Evolutionary conservation across 2,329 filamentous ascomycete species (phyloP), one percentile per base, ranked within the genome.

Genomic region (Colletotrichum lindemuthianum): DNA sequence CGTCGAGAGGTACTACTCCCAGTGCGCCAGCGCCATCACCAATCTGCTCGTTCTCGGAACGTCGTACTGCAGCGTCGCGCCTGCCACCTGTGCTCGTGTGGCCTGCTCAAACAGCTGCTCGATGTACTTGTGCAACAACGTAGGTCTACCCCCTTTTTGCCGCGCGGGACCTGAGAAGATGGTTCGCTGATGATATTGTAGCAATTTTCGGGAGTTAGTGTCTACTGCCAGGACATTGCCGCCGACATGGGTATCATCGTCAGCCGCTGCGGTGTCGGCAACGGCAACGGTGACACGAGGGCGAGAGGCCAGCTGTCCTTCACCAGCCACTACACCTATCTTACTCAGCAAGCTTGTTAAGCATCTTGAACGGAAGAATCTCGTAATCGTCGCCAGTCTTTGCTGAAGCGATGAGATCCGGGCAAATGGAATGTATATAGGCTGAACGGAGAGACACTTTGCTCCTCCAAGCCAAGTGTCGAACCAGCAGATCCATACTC

Each of bases 121-220:
- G 2, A 66, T 66, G n/a, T 66, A 39, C 40, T 43, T 66, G 2
- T 66, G 63, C 48, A 66, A 66, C 52, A 66, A 45, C 16, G 58
- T 60, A 41, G 16, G 41, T 44, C 41, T 15, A 16, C 4, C 6
- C 16, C 13, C 41, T 44, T 44, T 44, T 44, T 13, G 13, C 11
- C n/a, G 16, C 8, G 8, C 8, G 7, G 15, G 41, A 15, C 41
- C 41, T 44, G 41, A 24, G 24, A 24, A 24, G 24, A 24, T 24
- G 24, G 24, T 24, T 24, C 24, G 4, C 24, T 24, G 5, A 24
- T 24, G 24, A 24, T 44, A 8, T 15, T 44, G 13, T 15, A 44
- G 41, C 41, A 44, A 13, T 15, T 15, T 15, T 13, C 41, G 8
- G 8, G 8, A 6, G 13, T 44, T 8, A 44, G 16, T 15, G 41